These are phyloP conservation scores for Geotrichum klebahnii DNA, from an alignment of 1,139 yeast species.

Conservation along the genomic window DNA sequence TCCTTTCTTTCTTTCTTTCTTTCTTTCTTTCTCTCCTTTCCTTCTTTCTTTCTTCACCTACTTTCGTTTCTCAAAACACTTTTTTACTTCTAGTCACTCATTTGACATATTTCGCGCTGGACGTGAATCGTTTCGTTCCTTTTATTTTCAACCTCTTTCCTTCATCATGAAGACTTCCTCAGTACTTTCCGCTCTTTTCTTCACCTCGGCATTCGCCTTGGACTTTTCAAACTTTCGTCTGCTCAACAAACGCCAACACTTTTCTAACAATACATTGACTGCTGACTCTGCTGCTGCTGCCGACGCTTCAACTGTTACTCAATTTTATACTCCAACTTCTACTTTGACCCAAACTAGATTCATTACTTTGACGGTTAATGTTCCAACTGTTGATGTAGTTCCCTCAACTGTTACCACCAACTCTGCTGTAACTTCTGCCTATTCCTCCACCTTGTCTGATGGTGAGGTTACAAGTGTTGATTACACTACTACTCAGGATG, in stretches of 20 bases:
- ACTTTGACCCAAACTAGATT: conserved; percentile 1
- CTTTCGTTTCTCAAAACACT: neutral
- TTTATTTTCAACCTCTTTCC: neutral
- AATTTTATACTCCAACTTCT: conserved; percentile 6
- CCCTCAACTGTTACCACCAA: conserved; percentile 4
- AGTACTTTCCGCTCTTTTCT: neutral
- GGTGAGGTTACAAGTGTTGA: conserved; percentile 4
- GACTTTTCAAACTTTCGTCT: neutral
- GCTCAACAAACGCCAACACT: conserved; percentile 8
- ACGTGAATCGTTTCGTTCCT: conserved; percentile 6
- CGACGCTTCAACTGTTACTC: conserved; percentile 1
- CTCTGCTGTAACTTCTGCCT: neutral
- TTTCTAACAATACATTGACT: conserved; percentile 5
- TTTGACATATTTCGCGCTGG: conserved; percentile 9
- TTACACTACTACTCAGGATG: conserved; percentile 10
- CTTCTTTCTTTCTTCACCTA: neutral
- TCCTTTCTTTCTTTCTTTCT: neutral
- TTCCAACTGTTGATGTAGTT: conserved; percentile 7
- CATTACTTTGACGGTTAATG: conserved; percentile 3
- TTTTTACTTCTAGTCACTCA: neutral
- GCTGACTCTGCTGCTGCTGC: neutral
- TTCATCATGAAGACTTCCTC: conserved; percentile 3
- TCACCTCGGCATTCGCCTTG: conserved; percentile 8
- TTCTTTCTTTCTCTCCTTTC: neutral
- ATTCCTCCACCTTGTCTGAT: conserved; percentile 1